These are phyloP conservation scores for Imleria badia DNA, from an alignment of 768 basidiomycete species.

Conservation along the genomic window DNA sequence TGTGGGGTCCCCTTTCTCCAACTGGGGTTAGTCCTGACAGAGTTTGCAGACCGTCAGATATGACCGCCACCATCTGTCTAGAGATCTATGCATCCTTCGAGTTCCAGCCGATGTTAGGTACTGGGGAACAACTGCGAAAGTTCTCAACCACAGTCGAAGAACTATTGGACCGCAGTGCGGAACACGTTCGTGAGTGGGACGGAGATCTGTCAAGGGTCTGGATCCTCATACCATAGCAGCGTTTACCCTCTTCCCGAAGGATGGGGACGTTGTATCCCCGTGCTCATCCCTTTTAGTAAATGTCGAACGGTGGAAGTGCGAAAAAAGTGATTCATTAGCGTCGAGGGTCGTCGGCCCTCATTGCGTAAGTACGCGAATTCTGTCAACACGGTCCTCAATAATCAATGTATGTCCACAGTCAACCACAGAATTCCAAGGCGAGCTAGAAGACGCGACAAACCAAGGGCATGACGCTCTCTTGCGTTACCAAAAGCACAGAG, in stretches of 20 bases:
- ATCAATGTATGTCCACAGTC: not conserved
- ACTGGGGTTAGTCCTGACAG: not conserved
- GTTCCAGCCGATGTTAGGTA: not conserved
- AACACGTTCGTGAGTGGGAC: not conserved
- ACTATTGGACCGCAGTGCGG: too few species aligned
- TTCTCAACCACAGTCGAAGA: not conserved
- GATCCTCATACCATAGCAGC: not conserved
- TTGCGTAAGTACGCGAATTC: not conserved
- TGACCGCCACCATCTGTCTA: not conserved
- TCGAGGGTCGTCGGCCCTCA: not conserved
- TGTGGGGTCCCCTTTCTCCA: not conserved
- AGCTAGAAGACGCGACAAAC: not conserved
- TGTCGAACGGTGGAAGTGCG: not conserved
- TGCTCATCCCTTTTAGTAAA: not conserved
- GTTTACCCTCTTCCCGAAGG: not conserved
- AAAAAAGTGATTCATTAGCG: not conserved
- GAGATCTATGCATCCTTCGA: not conserved
- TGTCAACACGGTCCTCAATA: not conserved
- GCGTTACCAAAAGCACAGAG: not conserved
- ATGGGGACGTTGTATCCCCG: not conserved
- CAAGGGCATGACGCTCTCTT: not conserved
- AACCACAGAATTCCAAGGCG: not conserved
- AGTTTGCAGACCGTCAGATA: not conserved
- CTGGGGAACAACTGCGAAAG: not conserved
- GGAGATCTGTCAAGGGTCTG: not conserved